Evolutionary conservation across 257 asterid genomes (phyloP).

Genomic region (Primulina huaijiensis): DNA sequence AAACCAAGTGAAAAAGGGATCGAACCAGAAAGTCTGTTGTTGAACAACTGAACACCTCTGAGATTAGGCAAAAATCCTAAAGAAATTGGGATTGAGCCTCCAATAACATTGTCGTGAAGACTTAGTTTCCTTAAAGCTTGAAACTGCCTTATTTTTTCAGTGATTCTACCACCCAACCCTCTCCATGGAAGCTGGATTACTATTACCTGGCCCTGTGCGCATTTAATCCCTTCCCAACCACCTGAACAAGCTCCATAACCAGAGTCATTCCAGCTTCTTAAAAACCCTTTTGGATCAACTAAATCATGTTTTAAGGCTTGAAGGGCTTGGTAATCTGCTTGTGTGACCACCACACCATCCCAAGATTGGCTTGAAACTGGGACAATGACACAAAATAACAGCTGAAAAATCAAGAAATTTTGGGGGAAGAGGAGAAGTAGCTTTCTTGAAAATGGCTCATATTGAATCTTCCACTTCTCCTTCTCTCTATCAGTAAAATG

Average conservation of each 20-base stretch:
- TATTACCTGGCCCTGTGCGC: conserved; percentile 40
- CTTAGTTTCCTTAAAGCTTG: conserved; percentile 41
- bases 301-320: conserved; percentile 36
- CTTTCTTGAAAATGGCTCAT: conserved; percentile 1
- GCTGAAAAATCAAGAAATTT: conserved; percentile 25
- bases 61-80: conserved; percentile 44
- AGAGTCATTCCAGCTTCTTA: conserved; percentile 45
- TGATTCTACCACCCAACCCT: conserved; percentile 40
- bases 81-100: conserved; percentile 44
- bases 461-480: conserved; percentile 28
- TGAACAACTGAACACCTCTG: conserved; percentile 51
- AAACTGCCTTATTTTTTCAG: conserved; percentile 40
- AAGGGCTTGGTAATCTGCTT: conserved; percentile 38
- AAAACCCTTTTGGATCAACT: conserved; percentile 34
- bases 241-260: conserved; percentile 45
- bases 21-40: conserved; percentile 46
- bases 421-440: conserved; percentile 13
- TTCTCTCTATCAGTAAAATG: conserved; percentile 23
- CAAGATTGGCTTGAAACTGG: conserved; percentile 22
- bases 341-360: conserved; percentile 41
- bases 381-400: conserved; percentile 24
- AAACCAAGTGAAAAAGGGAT: conserved; percentile 45
- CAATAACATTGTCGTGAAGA: conserved; percentile 37
- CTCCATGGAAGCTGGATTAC: conserved; percentile 45
- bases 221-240: conserved; percentile 45